phyloP scores from a whole-genome alignment of 768 basidiomycete genomes.

The Rhizopogon sp. region DNA sequence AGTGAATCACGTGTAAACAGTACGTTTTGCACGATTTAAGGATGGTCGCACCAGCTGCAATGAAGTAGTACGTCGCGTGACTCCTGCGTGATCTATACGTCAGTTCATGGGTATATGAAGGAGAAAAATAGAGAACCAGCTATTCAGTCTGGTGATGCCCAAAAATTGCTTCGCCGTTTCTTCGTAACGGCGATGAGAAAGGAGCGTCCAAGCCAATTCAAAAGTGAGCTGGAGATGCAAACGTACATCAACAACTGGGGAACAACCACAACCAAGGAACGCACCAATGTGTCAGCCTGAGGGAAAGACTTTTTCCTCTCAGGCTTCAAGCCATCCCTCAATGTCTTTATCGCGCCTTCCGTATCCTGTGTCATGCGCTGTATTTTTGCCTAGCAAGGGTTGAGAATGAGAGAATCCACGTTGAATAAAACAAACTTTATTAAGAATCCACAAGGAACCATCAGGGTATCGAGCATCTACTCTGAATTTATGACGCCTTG shows the following conservation, averaged over 20 bases:
- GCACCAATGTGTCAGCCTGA: slow-evolving; percentile 70
- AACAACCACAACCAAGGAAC: slow-evolving; percentile 8
- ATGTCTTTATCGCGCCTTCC: slow-evolving; percentile 56
- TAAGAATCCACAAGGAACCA: slow-evolving; percentile 71
- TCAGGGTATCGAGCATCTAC: slow-evolving; percentile 54
- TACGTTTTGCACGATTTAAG: background rate
- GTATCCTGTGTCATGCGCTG: slow-evolving; percentile 66
- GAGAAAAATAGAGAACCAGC: slow-evolving; percentile 40
- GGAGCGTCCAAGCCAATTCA: slow-evolving; percentile 74
- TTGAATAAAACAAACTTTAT: slow-evolving; percentile 37
- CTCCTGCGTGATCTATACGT: slow-evolving; percentile 40
- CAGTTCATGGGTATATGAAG: background rate
- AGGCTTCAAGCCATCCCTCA: slow-evolving; percentile 53
- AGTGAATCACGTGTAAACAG: background rate
- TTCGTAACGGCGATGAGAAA: slow-evolving; percentile 57
- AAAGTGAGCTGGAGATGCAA: slow-evolving; percentile 52
- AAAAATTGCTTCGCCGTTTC: slow-evolving; percentile 68
- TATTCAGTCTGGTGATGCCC: slow-evolving; percentile 59
- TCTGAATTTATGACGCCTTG: slow-evolving; percentile 23
- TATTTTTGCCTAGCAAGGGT: slow-evolving; percentile 56
- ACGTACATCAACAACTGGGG: background rate
- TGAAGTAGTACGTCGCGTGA: slow-evolving; percentile 74
- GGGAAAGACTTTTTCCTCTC: slow-evolving; percentile 50
- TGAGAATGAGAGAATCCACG: background rate
- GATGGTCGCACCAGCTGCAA: slow-evolving; percentile 51